Base-by-base conservation (phyloP, 257 asterid species). In the Primulina huaijiensis region DNA sequence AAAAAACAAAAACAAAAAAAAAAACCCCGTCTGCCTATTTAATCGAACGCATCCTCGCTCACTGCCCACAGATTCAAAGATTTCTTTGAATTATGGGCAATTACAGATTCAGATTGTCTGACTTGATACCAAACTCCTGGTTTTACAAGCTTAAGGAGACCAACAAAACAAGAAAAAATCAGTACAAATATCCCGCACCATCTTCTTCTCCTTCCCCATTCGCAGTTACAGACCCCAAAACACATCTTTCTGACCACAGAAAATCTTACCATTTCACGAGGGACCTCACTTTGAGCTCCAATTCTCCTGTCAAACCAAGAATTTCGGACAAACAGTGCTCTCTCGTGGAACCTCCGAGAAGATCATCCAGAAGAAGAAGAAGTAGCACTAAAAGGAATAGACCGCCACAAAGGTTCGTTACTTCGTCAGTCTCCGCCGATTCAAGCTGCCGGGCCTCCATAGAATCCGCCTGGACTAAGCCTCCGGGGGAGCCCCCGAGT, bases 221-320 rank as follows among this genome's bases (percentile, higher is more conserved):
- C 29, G 33, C 69, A 25, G 14, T 23, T 43, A 5, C 75, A 60
- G 37, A 69, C 7, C 17, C 76, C 56, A 65, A 72, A 23, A 81
- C 84, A 53, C 78, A 70, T 43, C n/a, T 74, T 62, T 74, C 87
- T 60, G 72, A 80, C 68, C 84, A 87, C 59, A 81, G 95, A 50
- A 85, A 88, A 74, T 90, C 97, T 0, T 87, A 88, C 68, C 69
- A 88, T 70, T 74, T 85, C 81, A 71, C 88, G 0, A 74, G 96
- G 73, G 88, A 84, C 60, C 68, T 27, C 60, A 7, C 60, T 1
- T 14, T 5, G 8, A 50, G 57, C 57, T 50, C 57, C 57, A 50
- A 50, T 50, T 50, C 57, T 3, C 57, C 57, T 50, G 20, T 50
- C 8, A 66, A 56, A 20, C 30, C 81, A 25, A 8, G 33, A 59